Percentiles rank a stretch among this genome's conserved stretches.
Conservation (phyloP, 192 early-diverging fungal species). For the Coemansia sp. region DNA sequence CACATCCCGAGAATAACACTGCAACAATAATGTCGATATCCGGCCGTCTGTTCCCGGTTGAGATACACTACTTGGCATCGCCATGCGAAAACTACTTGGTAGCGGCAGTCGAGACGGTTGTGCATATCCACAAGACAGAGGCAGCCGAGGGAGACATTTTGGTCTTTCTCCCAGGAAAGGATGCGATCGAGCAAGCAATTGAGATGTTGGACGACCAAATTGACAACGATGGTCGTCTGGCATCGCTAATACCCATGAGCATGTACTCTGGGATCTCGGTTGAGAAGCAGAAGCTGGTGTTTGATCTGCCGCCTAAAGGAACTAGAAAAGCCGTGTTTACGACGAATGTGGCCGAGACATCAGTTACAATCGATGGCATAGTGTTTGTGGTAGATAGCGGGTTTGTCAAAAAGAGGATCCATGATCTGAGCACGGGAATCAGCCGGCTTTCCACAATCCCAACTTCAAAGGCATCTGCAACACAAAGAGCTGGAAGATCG, state of each 20-base stretch:
- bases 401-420: slow-evolving; percentile 88
- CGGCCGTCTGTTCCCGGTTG: slow-evolving; percentile 93
- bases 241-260: slow-evolving; percentile 75
- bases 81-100: slow-evolving; percentile 93
- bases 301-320: slow-evolving; percentile 80
- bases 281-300: slow-evolving; percentile 87
- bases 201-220: slow-evolving; percentile 64
- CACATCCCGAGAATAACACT: slow-evolving; percentile 1
- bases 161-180: slow-evolving; percentile 92
- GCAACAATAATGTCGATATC: slow-evolving; percentile 84
- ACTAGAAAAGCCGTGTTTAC: slow-evolving; percentile 89
- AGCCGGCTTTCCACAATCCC: slow-evolving; percentile 87
- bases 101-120: slow-evolving; percentile 81
- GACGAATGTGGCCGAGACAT: slow-evolving; percentile 97
- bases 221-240: slow-evolving; percentile 53
- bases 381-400: slow-evolving; percentile 95
- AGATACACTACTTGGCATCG: slow-evolving; percentile 90
- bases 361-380: slow-evolving; percentile 93
- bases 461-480: slow-evolving; percentile 86
- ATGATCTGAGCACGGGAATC: slow-evolving; percentile 87
- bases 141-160: slow-evolving; percentile 91
- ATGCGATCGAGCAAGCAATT: slow-evolving; percentile 81
- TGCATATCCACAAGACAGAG: slow-evolving; percentile 91
- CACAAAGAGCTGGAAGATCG: slow-evolving; percentile 90
- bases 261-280: slow-evolving; percentile 85